phyloP scores from a whole-genome alignment of 257 asterid species.

The Solanum chiquidenum region DNA sequence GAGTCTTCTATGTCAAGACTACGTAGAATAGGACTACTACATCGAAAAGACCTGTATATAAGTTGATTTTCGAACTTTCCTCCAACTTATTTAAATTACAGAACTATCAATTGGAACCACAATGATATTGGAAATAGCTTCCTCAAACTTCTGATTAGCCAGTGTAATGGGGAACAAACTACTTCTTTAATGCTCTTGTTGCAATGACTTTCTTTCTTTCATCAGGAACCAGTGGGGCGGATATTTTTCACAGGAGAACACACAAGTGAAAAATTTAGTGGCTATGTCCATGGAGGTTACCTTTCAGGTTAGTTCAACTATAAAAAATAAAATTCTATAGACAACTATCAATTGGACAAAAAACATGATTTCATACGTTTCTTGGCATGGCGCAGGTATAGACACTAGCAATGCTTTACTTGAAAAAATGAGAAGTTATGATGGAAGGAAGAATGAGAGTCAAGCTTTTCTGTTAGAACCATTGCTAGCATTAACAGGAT shows the following conservation, averaged over 20 bases:
- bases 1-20: not conserved
- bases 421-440: conserved; percentile 47
- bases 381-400: conserved; percentile 37
- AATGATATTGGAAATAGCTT: not conserved
- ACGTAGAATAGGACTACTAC: not conserved
- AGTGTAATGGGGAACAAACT: not conserved
- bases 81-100: not conserved
- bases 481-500: conserved; percentile 42
- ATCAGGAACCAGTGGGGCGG: conserved; percentile 87
- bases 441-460: conserved; percentile 38
- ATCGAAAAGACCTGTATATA: not conserved
- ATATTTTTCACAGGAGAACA: conserved; percentile 89
- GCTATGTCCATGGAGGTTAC: conserved; percentile 91
- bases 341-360: not conserved
- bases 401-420: conserved; percentile 57
- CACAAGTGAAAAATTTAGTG: conserved; percentile 75
- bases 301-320: conserved; percentile 48
- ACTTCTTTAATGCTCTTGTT: not conserved
- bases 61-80: not conserved
- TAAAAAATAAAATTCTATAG: not conserved
- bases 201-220: not conserved
- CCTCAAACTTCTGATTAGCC: not conserved
- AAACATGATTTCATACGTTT: not conserved
- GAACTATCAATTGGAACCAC: not conserved
- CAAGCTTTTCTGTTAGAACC: conserved; percentile 48